phyloP scores from a whole-genome alignment of 805 yeast species.

The Kuraishia floccosa region DNA sequence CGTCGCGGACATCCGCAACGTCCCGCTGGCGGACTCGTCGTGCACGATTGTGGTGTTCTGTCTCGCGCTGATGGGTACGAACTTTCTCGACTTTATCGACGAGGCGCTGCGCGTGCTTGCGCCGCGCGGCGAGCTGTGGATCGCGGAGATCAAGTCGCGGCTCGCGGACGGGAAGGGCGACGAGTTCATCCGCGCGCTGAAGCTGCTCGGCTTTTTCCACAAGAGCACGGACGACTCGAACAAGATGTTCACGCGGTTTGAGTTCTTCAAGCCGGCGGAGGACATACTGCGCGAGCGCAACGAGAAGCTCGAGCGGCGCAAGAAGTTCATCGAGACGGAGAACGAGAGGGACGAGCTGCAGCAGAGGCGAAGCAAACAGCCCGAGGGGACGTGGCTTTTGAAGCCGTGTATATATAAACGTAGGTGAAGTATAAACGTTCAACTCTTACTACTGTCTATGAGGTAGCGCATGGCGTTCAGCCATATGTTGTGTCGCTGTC shows the following conservation, averaged over 20 bases:
- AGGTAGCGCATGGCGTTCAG: conserved; percentile 70
- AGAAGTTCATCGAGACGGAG: conserved; percentile 62
- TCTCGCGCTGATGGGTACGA: conserved; percentile 94
- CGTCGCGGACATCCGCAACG: conserved; percentile 91
- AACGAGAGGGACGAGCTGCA: conserved; percentile 50
- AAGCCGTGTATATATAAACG: conserved; percentile 96
- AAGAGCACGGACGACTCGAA: conserved; percentile 77
- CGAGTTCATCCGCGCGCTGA: conserved; percentile 74
- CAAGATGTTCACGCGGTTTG: conserved; percentile 92
- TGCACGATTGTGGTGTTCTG: conserved; percentile 90
- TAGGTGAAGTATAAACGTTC: too few species aligned
- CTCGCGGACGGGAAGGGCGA: conserved; percentile 65
- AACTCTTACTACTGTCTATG: conserved; percentile 27
- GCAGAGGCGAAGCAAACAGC: conserved; percentile 34
- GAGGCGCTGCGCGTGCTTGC: conserved; percentile 84
- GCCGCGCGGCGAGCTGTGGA: conserved; percentile 94
- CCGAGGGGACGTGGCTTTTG: conserved; percentile 82
- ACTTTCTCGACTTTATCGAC: conserved; percentile 79
- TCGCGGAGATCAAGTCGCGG: conserved; percentile 92
- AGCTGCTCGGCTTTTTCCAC: conserved; percentile 76
- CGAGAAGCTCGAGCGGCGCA: conserved; percentile 49
- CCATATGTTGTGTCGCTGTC: conserved; percentile 89
- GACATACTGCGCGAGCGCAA: conserved; percentile 53
- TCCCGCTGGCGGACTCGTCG: conserved; percentile 71
- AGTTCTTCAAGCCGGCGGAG: conserved; percentile 78